These are phyloP conservation scores for Phycomyces nitens DNA, from an alignment of 192 early-diverging fungal genomes.

Conservation along the genomic window DNA sequence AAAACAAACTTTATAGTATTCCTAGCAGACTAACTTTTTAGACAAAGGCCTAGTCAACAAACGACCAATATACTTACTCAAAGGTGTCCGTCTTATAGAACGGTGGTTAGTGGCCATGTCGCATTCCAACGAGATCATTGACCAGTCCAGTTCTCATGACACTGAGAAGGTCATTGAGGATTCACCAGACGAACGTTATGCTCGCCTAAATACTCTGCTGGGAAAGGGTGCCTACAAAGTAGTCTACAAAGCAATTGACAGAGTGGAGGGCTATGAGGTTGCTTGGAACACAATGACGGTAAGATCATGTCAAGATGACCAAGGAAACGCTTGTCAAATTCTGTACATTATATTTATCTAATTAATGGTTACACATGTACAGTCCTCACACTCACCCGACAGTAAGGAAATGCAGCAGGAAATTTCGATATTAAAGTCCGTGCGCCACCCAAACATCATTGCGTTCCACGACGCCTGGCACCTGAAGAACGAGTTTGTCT, in stretches of 20 bases:
- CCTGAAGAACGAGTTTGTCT: slow-evolving; percentile 61
- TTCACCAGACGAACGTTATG: slow-evolving; percentile 53
- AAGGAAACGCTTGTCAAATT: too few relatives aligned
- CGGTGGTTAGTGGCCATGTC: slow-evolving; percentile 2
- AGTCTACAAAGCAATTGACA: slow-evolving; percentile 82
- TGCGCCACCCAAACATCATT: slow-evolving; percentile 81
- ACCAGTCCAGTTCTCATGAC: slow-evolving; percentile 50
- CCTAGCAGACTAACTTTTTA: too few relatives aligned
- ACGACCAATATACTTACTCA: too few relatives aligned
- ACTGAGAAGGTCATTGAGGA: slow-evolving; percentile 52
- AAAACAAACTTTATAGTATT: too few relatives aligned
- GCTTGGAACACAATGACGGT: slow-evolving; percentile 70
- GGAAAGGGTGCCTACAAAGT: slow-evolving; percentile 88
- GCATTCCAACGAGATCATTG: slow-evolving; percentile 41
- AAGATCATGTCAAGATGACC: slow-evolving; percentile 6
- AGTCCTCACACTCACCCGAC: slow-evolving; percentile 18
- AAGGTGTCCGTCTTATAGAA: too few relatives aligned
- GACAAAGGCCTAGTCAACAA: too few relatives aligned
- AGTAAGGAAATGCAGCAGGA: slow-evolving; percentile 41
- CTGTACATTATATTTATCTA: too few relatives aligned
- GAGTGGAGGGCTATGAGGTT: slow-evolving; percentile 88
- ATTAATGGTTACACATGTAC: slow-evolving; percentile 1
- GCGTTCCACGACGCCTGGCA: slow-evolving; percentile 70
- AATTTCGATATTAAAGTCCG: slow-evolving; percentile 70
- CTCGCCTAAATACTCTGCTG: slow-evolving; percentile 54